phyloP scores from a whole-genome alignment of 495 filamentous ascomycete species.

The Tuber magnatum region DNA sequence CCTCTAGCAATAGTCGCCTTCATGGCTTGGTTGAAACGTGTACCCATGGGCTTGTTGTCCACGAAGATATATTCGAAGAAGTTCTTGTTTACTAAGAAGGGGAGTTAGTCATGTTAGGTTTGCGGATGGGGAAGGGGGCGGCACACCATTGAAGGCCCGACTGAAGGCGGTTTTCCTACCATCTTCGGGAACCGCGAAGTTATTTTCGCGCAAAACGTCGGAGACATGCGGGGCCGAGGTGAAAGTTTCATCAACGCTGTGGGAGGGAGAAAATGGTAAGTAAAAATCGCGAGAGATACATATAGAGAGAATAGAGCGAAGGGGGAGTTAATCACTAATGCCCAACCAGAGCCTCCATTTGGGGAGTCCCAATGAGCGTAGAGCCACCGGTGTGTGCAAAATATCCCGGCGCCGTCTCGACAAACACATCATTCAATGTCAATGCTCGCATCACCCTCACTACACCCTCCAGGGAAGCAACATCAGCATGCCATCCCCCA shows the following conservation, averaged over 20 bases:
- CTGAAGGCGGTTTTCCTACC: slow-evolving; percentile 10
- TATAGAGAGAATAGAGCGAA: neutral
- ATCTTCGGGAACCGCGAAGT: slow-evolving; percentile 8
- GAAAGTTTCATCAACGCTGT: slow-evolving; percentile 2
- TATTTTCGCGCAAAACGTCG: slow-evolving; percentile 8
- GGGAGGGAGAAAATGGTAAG: neutral
- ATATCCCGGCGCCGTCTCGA: slow-evolving; percentile 10
- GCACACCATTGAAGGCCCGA: slow-evolving; percentile 12
- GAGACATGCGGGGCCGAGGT: neutral
- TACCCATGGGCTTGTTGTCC: slow-evolving; percentile 1
- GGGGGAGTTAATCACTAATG: slow-evolving; percentile 2
- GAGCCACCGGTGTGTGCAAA: slow-evolving; percentile 12
- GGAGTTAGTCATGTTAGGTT: neutral
- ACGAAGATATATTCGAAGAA: slow-evolving; percentile 8
- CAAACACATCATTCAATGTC: slow-evolving; percentile 5
- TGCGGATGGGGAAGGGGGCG: neutral
- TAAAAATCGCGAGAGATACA: neutral
- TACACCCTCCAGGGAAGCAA: neutral
- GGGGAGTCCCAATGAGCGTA: neutral
- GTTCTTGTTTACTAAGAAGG: slow-evolving; percentile 5
- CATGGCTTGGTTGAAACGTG: slow-evolving; percentile 10
- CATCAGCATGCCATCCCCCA: neutral
- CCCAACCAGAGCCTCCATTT: neutral
- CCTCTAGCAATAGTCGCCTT: neutral
- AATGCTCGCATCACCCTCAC: slow-evolving; percentile 11